phyloP scores from a whole-genome alignment of 2,329 filamentous ascomycete species.

The Hypoxylon sp. region DNA sequence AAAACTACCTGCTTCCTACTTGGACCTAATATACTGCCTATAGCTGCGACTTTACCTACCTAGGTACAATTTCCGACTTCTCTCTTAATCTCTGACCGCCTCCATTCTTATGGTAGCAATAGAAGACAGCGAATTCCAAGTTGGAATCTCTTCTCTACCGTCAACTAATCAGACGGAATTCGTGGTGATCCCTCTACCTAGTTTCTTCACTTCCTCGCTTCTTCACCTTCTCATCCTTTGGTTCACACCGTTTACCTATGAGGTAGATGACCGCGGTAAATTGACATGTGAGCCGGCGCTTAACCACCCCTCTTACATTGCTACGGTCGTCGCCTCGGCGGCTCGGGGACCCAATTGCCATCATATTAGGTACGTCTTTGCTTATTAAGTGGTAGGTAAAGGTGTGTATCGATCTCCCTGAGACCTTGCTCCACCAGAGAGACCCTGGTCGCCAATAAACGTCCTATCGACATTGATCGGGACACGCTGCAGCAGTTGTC shows the following conservation, averaged over 20 bases:
- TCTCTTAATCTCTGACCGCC: conserved; percentile 17
- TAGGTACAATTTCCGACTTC: conserved; percentile 9
- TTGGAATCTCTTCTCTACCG: background rate
- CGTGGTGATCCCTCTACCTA: too few species aligned
- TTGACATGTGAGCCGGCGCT: conserved; percentile 29
- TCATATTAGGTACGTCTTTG: conserved; percentile 11
- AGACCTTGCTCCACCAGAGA: conserved; percentile 27
- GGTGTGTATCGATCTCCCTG: conserved; percentile 11
- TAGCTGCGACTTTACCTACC: conserved; percentile 21
- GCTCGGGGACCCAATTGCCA: conserved; percentile 32
- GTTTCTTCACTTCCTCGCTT: too few species aligned
- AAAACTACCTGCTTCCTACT: conserved; percentile 9
- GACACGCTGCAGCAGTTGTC: conserved; percentile 26
- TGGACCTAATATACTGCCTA: background rate
- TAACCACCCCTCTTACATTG: conserved; percentile 17
- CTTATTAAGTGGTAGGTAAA: conserved; percentile 28
- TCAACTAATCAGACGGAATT: conserved; percentile 8
- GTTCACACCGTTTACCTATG: conserved; percentile 10
- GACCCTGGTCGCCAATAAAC: conserved; percentile 30
- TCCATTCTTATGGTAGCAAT: conserved; percentile 1
- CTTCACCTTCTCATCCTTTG: background rate
- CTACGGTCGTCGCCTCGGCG: conserved; percentile 28
- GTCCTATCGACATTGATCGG: conserved; percentile 17
- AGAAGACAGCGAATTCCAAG: background rate
- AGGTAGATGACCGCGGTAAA: conserved; percentile 26